These are phyloP conservation scores for Pseudevernia furfuracea DNA, from an alignment of 495 filamentous ascomycete species.

Conservation along the genomic window DNA sequence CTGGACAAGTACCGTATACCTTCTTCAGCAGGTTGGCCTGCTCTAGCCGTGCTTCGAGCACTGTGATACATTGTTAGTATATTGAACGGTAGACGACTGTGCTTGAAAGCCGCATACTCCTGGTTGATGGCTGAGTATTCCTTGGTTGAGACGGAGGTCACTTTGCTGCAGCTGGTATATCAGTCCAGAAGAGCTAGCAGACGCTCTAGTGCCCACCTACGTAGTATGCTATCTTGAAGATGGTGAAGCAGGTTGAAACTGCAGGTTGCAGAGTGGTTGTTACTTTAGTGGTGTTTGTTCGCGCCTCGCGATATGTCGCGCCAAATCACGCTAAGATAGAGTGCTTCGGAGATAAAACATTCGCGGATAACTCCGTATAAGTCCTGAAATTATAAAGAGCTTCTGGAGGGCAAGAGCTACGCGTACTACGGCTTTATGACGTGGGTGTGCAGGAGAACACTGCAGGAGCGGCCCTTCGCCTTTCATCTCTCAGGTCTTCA, in stretches of 20 bases:
- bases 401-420: background rate
- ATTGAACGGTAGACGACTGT: background rate
- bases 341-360: background rate
- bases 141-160: background rate
- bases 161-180: background rate
- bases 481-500: too few relatives aligned
- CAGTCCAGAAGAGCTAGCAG: background rate
- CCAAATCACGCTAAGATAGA: conserved; percentile 16
- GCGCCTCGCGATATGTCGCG: conserved; percentile 9
- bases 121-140: background rate
- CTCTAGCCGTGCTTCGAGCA: conserved; percentile 96
- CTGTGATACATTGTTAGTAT: conserved; percentile 32
- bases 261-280: background rate
- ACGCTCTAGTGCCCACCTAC: background rate
- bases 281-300: background rate
- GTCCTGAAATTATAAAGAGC: background rate
- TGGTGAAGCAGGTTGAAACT: background rate
- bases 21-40: conserved; percentile 94
- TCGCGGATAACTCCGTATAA: too few relatives aligned
- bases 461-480: background rate
- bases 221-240: background rate
- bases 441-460: too few relatives aligned
- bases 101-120: conserved; percentile 1
- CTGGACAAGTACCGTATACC: conserved; percentile 41
- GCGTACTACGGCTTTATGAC: too few relatives aligned